Evolutionary conservation across 495 filamentous ascomycete genomes (phyloP), one percentile per base, ranked within the genome.

Genomic region (Neurospora sp.): DNA sequence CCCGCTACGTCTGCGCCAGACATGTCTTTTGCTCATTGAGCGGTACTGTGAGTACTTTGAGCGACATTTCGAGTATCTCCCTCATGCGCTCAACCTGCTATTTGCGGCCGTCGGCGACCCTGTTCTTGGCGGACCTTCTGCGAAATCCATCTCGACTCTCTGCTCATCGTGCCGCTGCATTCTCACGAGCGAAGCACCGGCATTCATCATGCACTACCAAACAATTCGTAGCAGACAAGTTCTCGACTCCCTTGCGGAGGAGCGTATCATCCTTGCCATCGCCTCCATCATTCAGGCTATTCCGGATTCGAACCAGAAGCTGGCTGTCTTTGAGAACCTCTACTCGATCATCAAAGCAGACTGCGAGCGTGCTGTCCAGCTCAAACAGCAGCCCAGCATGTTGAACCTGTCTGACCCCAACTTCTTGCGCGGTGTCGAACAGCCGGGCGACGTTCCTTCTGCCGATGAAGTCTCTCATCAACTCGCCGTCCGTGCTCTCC

Each of bases 21-120:
- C 93, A 7, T 86, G 93, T 31, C 87, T 98, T 44, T 87, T 89
- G 71, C 84, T 94, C 72, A 90, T 98, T 45, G 91, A 91, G 74
- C 87, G 87, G 68, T 97, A 96, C 81, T 88, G 90, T 40, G 87
- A 89, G 44, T 98, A 93, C 82, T 97, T 98, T 79, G 88, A 92
- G 77, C 86, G 89, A 38, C 87, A 93, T 76, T 83, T 88, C 22
- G 84, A 90, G 71, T 85, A 89, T 74, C 86, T 99, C 9, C 91
- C 93, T 1, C 81, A 88, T 71, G 91, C 92, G 3, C 83, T 99
- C 39, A 94, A 90, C 72, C 91, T 97, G 70, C 86, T 98, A 4
- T 97, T 98, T 77, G 86, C 86, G 53, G 91, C 92, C 2, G 83
- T 97, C 40, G 86, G 88, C 27, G 89, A 90, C 37, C 86, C 87